These are phyloP conservation scores for Myxozyma monticola DNA, from an alignment of 805 yeast genomes.

Conservation along the genomic window DNA sequence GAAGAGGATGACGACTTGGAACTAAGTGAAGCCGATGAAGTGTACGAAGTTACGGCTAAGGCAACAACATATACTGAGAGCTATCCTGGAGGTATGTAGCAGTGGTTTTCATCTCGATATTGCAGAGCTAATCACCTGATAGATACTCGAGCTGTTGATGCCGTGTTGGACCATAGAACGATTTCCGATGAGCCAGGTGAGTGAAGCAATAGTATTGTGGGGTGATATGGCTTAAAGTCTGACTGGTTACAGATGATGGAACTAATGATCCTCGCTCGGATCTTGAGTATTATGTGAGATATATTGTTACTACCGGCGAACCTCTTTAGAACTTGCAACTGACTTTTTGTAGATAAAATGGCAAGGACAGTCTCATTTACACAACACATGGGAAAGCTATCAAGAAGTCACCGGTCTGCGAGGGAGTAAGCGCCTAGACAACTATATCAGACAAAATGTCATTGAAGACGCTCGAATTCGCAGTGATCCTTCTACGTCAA, in stretches of 20 bases:
- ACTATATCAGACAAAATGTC: conserved; percentile 79
- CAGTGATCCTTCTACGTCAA: conserved; percentile 75
- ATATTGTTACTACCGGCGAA: conserved; percentile 46
- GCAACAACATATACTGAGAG: conserved; percentile 1
- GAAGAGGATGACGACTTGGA: conserved; percentile 50
- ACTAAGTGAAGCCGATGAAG: conserved; percentile 45
- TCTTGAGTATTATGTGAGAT: conserved; percentile 36
- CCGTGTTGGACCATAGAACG: conserved; percentile 55
- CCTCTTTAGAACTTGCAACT: conserved; percentile 32
- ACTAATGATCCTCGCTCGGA: conserved; percentile 35
- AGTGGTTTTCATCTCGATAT: background rate
- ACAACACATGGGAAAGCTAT: conserved; percentile 90
- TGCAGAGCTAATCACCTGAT: conserved; percentile 4
- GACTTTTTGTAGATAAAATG: conserved; percentile 61
- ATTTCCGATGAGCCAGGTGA: conserved; percentile 2
- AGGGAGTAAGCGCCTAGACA: conserved; percentile 85
- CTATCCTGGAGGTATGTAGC: background rate
- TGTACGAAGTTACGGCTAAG: conserved; percentile 9
- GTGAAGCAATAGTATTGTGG: too few relatives aligned
- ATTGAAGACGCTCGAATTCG: conserved; percentile 73
- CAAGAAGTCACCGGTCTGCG: conserved; percentile 47
- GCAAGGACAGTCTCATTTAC: conserved; percentile 84
- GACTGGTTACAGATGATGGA: background rate
- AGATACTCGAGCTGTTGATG: conserved; percentile 44
- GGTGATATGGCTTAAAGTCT: background rate